Evolutionary conservation across 2,329 filamentous ascomycete genomes (phyloP).

Genomic region (Cladosporium colombiae): DNA sequence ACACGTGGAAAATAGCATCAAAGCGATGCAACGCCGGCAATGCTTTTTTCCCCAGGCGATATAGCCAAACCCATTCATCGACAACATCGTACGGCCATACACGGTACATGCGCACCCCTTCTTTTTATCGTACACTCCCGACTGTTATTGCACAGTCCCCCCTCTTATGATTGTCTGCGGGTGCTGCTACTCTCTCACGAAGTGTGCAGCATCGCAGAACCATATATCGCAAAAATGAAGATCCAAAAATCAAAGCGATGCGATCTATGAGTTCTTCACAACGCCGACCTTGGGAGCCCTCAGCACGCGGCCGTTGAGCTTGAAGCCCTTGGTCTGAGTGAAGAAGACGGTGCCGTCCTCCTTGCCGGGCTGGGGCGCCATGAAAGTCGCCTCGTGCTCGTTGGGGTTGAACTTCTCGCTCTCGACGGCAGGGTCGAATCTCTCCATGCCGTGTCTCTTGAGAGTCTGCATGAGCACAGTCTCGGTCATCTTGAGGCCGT

Average conservation of each 20-base stretch:
- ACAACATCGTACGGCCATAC: slow-evolving; percentile 2
- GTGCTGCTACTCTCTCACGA: too few species aligned
- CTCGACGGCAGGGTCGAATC: slow-evolving; percentile 71
- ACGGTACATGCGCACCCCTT: neutral
- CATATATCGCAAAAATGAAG: neutral
- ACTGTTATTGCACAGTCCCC: neutral
- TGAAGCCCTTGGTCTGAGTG: slow-evolving; percentile 94
- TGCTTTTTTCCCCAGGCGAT: slow-evolving; percentile 4
- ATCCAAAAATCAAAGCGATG: neutral
- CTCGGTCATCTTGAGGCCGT: slow-evolving; percentile 95
- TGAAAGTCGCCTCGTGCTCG: slow-evolving; percentile 93
- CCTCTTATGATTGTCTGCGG: neutral
- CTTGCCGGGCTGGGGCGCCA: slow-evolving; percentile 83
- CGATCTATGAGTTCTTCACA: slow-evolving; percentile 67
- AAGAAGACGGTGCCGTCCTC: slow-evolving; percentile 88
- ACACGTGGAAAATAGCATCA: neutral
- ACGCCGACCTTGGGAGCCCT: slow-evolving; percentile 95
- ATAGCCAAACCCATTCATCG: slow-evolving; percentile 1
- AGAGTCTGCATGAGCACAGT: slow-evolving; percentile 81
- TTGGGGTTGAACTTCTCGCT: slow-evolving; percentile 94
- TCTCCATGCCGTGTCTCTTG: slow-evolving; percentile 90
- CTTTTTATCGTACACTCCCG: slow-evolving; percentile 10
- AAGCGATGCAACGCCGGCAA: slow-evolving; percentile 16
- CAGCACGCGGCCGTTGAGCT: slow-evolving; percentile 84
- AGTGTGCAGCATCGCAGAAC: neutral